Evolutionary conservation across 345 rosid species (phyloP).

Genomic region (Stellera chamaejasme): DNA sequence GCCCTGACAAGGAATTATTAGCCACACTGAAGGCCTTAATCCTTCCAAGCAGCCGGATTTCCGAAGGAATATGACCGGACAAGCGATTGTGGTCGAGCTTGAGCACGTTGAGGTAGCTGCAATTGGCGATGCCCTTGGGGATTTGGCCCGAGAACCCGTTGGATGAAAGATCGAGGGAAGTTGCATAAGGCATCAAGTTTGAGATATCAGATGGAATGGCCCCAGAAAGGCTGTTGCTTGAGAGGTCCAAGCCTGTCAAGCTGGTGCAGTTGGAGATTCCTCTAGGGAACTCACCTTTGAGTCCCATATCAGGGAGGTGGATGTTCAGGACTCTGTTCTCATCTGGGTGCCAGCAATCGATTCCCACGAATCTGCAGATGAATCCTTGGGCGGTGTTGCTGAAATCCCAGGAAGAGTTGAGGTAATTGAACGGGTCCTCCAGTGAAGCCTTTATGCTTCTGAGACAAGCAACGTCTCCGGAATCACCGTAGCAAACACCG

Average conservation of each 20-base stretch:
- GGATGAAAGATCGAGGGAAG: slow-evolving; percentile 11
- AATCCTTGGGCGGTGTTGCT: slow-evolving; percentile 4
- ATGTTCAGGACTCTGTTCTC: slow-evolving; percentile 12
- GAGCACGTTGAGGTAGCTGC: background rate
- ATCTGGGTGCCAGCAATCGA: slow-evolving; percentile 4
- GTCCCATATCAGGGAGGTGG: slow-evolving; percentile 10
- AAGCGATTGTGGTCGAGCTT: slow-evolving; percentile 14
- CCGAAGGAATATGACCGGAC: slow-evolving; percentile 11
- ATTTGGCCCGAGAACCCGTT: slow-evolving; percentile 22
- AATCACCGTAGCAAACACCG: no score
- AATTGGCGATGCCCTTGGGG: slow-evolving; percentile 2
- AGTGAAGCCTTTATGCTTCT: slow-evolving; percentile 1
- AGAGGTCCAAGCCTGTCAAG: slow-evolving; percentile 9
- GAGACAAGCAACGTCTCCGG: background rate
- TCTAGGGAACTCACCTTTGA: slow-evolving; percentile 22
- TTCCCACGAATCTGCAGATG: slow-evolving; percentile 17
- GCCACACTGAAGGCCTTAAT: slow-evolving; percentile 16
- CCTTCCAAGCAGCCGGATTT: background rate
- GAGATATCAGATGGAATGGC: slow-evolving; percentile 10
- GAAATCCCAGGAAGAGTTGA: slow-evolving; percentile 16
- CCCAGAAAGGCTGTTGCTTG: slow-evolving; percentile 18
- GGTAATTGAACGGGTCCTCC: slow-evolving; percentile 2
- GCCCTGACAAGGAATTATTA: slow-evolving; percentile 17
- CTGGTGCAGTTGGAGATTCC: slow-evolving; percentile 13
- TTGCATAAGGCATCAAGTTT: background rate